phyloP scores from a whole-genome alignment of 2,329 filamentous ascomycete genomes.

The Sarocladium kiliense region DNA sequence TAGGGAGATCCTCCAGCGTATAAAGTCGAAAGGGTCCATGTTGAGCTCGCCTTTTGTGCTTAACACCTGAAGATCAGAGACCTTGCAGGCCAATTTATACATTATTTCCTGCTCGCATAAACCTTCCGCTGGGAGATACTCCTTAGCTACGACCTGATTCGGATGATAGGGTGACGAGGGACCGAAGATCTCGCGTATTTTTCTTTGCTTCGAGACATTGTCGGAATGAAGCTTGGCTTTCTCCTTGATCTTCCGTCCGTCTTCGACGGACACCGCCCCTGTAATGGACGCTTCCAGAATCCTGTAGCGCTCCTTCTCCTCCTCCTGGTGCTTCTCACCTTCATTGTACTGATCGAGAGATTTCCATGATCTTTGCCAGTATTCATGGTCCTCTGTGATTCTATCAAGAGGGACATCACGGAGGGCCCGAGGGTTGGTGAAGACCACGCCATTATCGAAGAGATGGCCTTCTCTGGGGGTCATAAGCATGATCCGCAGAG shows the following conservation, averaged over 20 bases:
- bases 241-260: neutral
- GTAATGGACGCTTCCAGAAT: neutral
- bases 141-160: slow-evolving; percentile 29
- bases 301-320: slow-evolving; percentile 13
- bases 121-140: slow-evolving; percentile 23
- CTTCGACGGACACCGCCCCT: slow-evolving; percentile 9
- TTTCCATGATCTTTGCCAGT: slow-evolving; percentile 26
- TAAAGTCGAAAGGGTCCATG: slow-evolving; percentile 33
- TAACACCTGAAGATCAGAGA: slow-evolving; percentile 25
- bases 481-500: slow-evolving; percentile 12
- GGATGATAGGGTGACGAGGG: slow-evolving; percentile 24
- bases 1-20: slow-evolving; percentile 27
- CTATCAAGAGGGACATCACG: slow-evolving; percentile 21
- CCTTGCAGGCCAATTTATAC: slow-evolving; percentile 28
- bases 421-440: slow-evolving; percentile 19
- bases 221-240: slow-evolving; percentile 21
- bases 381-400: slow-evolving; percentile 21
- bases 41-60: slow-evolving; percentile 17
- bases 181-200: slow-evolving; percentile 30
- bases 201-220: slow-evolving; percentile 27
- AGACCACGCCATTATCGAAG: slow-evolving; percentile 19
- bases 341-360: slow-evolving; percentile 24
- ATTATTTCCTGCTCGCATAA: slow-evolving; percentile 29
- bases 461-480: slow-evolving; percentile 13
- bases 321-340: slow-evolving; percentile 17